Evolutionary conservation across 345 rosid species (phyloP).

Genomic region (Anacardium occidentale): DNA sequence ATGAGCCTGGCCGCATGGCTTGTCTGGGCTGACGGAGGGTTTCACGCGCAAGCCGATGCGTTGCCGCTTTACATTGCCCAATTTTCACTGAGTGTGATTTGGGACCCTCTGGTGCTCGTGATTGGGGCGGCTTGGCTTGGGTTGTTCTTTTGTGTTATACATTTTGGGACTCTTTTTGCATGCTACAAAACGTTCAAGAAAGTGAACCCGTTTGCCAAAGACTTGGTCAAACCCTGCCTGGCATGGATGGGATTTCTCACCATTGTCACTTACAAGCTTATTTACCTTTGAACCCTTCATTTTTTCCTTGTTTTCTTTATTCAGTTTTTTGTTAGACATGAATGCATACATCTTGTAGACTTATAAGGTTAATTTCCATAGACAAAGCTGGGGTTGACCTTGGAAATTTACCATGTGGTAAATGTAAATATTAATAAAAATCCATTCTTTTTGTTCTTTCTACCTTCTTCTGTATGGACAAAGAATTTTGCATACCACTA

Average conservation of each 20-base stretch:
- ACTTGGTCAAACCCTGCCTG: conserved; percentile 35
- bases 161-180: conserved; percentile 32
- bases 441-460: too few species aligned
- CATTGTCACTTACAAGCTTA: conserved; percentile 26
- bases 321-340: too few species aligned
- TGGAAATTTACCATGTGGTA: too few species aligned
- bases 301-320: too few species aligned
- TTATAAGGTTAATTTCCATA: too few species aligned
- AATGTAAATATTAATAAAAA: too few species aligned
- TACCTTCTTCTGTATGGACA: too few species aligned
- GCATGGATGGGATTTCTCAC: conserved; percentile 36
- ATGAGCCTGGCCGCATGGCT: conserved; percentile 43
- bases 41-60: conserved; percentile 15
- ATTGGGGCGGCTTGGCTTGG: conserved; percentile 33
- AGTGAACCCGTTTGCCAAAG: conserved; percentile 24
- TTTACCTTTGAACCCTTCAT: conserved; percentile 2
- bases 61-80: conserved; percentile 37
- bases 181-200: conserved; percentile 24
- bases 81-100: conserved; percentile 27
- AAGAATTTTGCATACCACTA: too few species aligned
- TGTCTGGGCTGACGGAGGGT: conserved; percentile 37
- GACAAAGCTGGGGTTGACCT: too few species aligned
- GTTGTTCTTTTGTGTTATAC: conserved; percentile 18
- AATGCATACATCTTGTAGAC: too few species aligned
- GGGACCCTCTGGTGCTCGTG: conserved; percentile 44